Conservation (phyloP, 805 yeast genomes). For the Saccharomyces cerevisiae region DNA sequence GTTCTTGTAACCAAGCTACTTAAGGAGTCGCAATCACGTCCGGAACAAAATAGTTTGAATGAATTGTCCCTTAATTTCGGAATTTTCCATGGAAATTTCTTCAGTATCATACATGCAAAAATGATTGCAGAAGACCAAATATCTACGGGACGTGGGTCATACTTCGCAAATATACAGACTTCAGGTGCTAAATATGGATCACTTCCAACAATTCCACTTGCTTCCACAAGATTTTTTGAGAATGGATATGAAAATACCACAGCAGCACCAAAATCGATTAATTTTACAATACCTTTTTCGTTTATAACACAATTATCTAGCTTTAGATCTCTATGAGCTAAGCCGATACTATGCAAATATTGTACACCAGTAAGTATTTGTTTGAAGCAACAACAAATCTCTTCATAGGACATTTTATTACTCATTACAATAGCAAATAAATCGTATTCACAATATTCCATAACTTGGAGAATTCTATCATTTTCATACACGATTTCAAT, state of each 20-base stretch:
- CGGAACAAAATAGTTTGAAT: conserved; percentile 72
- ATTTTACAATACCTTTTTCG: conserved; percentile 72
- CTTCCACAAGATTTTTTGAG: conserved; percentile 59
- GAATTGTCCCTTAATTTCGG: conserved; percentile 76
- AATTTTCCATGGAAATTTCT: conserved; percentile 91
- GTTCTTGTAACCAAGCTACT: conserved; percentile 50
- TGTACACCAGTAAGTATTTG: conserved; percentile 74
- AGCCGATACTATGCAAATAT: conserved; percentile 75
- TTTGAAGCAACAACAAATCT: conserved; percentile 81
- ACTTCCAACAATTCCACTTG: conserved; percentile 80
- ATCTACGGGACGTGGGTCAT: conserved; percentile 90
- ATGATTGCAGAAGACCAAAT: conserved; percentile 90
- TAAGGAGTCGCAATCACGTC: conserved; percentile 59
- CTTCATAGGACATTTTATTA: conserved; percentile 70
- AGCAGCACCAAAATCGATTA: conserved; percentile 90
- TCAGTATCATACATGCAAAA: conserved; percentile 84
- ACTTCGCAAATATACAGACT: conserved; percentile 70
- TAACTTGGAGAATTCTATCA: conserved; percentile 78
- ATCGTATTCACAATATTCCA: conserved; percentile 92
- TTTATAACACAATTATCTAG: conserved; percentile 88
- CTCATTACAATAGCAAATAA: conserved; percentile 91
- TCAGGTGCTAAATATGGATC: conserved; percentile 92
- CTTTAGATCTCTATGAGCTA: conserved; percentile 87
- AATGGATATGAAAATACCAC: conserved; percentile 87
- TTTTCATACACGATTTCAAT: conserved; percentile 85